Base-by-base conservation (phyloP, 2,329 filamentous ascomycete species). In the Fusarium irregulare region DNA sequence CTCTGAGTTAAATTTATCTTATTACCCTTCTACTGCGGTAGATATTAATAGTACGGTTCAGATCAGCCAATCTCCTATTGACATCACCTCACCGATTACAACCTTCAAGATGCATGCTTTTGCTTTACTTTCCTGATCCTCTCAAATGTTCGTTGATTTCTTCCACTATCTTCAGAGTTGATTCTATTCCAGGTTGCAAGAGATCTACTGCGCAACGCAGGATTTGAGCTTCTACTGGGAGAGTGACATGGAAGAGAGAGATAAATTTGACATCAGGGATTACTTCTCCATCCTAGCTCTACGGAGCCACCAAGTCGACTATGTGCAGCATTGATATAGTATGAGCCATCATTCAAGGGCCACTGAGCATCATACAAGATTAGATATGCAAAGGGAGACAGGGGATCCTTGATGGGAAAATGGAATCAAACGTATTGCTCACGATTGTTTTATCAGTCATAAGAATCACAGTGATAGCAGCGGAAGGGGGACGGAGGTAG, bases 111-210 rank as follows among this genome's bases (percentile, higher is more conserved):
- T 32, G 32, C 32, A 34, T 16, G 16, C 5, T 18, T 9, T 34
- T 34, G 5, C 16, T 34, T 34, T 34, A 1, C 14, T 1, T 18
- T 34, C 8, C 3, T 34, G 16, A 34, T 9, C 32, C 6, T 34
- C 16, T 6, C 16, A 16, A 6, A 10, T 4, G 4, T 34, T 34
- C 30, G 30, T 34, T 34, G 18, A 25, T 10, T 51, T 51, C 9
- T 51, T 51, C 10, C 4, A 40, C 4, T 7, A 37, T 27, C 21
- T 51, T 8, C 9, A 12, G 13, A 6, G 13, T 2, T 9, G 20
- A 13, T 27, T 25, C 16, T 10, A 40, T 4, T 9, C 3, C 4
- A 4, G 1, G 0, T 8, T 25, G 10, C 20, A n/a, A 6, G 21
- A 21, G 1, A 10, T 40, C 8, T 40, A 20, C 48, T 27, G 21